Evolutionary conservation across 108 stramenopile species (phyloP), one percentile per base, ranked within the genome.

Genomic region (Fragilariopsis cylindrus): DNA sequence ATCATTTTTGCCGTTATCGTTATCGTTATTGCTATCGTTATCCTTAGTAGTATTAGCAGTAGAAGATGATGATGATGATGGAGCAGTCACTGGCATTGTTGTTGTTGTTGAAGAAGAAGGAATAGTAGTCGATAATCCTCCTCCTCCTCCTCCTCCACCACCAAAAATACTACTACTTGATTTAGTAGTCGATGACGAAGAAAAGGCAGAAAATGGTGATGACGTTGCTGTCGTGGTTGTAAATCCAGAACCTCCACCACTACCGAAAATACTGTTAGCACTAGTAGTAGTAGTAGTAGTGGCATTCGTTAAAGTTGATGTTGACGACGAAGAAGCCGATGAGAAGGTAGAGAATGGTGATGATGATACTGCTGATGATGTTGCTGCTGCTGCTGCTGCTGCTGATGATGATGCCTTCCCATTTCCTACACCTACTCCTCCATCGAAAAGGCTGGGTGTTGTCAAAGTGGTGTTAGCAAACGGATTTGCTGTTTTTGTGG

Each of bases 401-500:
- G 21, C 0, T 21, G 19, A 19, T 19, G 19, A 19, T 19, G 19
- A 19, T 19, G 21, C 21, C 21, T 21, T 21, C 1, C 21, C 21
- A 21, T 1, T 21, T 21, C 21, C 21, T 21, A 21, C 21, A 21
- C 21, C 21, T 1, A 21, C 21, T 21, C 21, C 21, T 21, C 21
- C 21, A 21, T 1, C 21, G 21, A 21, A 21, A 21, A 21, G 21
- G 21, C 21, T 21, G 21, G 21, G 21, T 21, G 15, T n/a, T 67
- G 65, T 7, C 30, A 41, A 47, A 0, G 58, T 18, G 13, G 0
- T 82, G 71, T 13, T 19, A 42, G 65, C 69, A 75, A 78, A 78
- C 5, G 81, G 69, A 19, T 57, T 74, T 30, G 80, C 60, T 40
- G 85, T 73, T 60, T 72, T 60, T 13, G 79, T 44, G 40, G 87